These are phyloP conservation scores for Phialophora verrucosa DNA, from an alignment of 2,329 filamentous ascomycete genomes.

Conservation along the genomic window DNA sequence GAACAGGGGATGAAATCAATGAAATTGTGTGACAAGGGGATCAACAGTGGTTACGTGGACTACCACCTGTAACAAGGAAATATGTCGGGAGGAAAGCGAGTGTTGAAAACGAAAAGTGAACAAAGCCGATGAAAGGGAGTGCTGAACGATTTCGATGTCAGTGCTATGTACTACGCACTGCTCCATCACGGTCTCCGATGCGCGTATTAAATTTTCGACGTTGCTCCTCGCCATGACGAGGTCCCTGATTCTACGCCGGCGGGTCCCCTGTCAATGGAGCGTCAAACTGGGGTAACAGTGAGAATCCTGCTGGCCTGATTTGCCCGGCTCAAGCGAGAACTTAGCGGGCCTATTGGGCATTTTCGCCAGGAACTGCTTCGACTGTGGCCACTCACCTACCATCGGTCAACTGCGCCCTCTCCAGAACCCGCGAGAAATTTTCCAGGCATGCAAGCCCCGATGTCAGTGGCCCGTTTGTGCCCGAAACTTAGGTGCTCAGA, in stretches of 20 bases:
- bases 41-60: constrained; percentile 3
- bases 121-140: background rate
- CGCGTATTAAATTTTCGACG: background rate
- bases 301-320: constrained; percentile 1
- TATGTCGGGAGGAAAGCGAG: constrained; percentile 15
- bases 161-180: constrained; percentile 4
- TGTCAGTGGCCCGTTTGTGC: constrained; percentile 1
- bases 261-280: background rate
- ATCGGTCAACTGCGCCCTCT: background rate
- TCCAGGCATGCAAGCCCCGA: constrained; percentile 4
- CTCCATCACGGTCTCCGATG: background rate
- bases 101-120: constrained; percentile 9
- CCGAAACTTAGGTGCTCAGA: background rate
- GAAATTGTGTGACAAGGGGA: constrained; percentile 5
- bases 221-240: background rate
- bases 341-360: background rate
- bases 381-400: background rate
- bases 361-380: constrained; percentile 1
- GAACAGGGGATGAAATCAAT: constrained; percentile 5
- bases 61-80: constrained; percentile 3
- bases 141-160: background rate
- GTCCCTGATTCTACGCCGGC: background rate
- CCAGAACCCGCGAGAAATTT: background rate
- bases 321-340: background rate
- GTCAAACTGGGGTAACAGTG: constrained; percentile 2